Evolutionary conservation across 768 basidiomycete species (phyloP).

Genomic region (Leccinellum albellum): DNA sequence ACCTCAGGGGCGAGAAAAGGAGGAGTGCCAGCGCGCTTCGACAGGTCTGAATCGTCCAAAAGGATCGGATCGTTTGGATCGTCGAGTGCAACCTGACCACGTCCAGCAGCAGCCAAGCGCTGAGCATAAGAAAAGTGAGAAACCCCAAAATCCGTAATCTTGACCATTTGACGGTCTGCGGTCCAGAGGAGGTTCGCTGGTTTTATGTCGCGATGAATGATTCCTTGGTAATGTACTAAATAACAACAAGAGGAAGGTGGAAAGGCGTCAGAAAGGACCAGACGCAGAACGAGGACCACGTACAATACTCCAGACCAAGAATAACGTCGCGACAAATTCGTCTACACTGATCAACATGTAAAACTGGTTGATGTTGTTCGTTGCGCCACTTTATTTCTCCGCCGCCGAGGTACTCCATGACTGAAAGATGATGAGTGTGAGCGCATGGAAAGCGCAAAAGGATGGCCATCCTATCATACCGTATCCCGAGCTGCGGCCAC

Average conservation of each 20-base stretch:
- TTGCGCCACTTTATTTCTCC: constrained; percentile 93
- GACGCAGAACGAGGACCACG: constrained; percentile 34
- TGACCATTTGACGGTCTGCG: constrained; percentile 80
- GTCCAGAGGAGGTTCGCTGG: constrained; percentile 96
- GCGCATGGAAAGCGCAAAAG: constrained; percentile 7
- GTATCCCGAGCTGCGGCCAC: constrained; percentile 30
- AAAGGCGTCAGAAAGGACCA: constrained; percentile 3
- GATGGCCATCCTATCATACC: constrained; percentile 26
- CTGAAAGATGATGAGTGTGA: constrained; percentile 40
- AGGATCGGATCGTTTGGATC: constrained; percentile 59
- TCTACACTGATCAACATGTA: constrained; percentile 78
- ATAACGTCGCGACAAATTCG: constrained; percentile 91
- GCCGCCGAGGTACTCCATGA: constrained; percentile 94
- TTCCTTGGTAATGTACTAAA: constrained; percentile 93
- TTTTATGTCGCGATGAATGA: constrained; percentile 99
- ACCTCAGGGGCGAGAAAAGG: constrained; percentile 97
- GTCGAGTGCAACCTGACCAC: constrained; percentile 34
- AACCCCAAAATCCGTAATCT: constrained; percentile 98
- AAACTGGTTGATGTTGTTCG: constrained; percentile 59
- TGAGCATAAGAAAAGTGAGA: constrained; percentile 94
- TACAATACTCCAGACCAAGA: constrained; percentile 92
- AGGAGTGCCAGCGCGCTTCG: constrained; percentile 91
- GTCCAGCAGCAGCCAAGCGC: constrained; percentile 61
- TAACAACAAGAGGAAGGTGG: background rate
- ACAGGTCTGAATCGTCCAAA: constrained; percentile 80